Percentiles rank a stretch among this genome's conserved stretches.
These are phyloP conservation scores for Septoria linicola DNA, from an alignment of 2,329 filamentous ascomycete genomes.

Conservation along the genomic window DNA sequence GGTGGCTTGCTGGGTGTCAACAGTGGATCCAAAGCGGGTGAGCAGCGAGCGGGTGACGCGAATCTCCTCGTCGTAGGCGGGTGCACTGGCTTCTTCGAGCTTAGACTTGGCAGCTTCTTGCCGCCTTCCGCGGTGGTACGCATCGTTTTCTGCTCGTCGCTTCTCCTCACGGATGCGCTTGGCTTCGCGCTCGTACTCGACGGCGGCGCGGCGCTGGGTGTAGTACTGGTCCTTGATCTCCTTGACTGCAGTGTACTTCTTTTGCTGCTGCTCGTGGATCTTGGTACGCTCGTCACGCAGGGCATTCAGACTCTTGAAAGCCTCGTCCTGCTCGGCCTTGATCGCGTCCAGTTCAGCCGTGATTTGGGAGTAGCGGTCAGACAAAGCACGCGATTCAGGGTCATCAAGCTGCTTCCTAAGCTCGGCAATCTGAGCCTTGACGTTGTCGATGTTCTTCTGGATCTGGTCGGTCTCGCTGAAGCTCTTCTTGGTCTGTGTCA, in stretches of 20 bases:
- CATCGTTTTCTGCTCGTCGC: constrained; percentile 76
- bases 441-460: constrained; percentile 84
- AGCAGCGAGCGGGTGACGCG: constrained; percentile 83
- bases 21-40: constrained; percentile 76
- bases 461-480: constrained; percentile 77
- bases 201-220: constrained; percentile 74
- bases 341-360: constrained; percentile 85
- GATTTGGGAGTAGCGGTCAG: constrained; percentile 79
- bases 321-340: constrained; percentile 88
- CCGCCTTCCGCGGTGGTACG: constrained; percentile 68
- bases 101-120: constrained; percentile 73
- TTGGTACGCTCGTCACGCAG: constrained; percentile 83
- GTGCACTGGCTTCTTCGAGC: constrained; percentile 77
- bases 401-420: constrained; percentile 88
- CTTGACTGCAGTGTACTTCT: constrained; percentile 77
- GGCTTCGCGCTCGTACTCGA: constrained; percentile 79
- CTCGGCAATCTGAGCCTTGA: constrained; percentile 83
- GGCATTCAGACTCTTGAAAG: constrained; percentile 80
- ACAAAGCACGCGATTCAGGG: constrained; percentile 83
- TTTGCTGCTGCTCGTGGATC: constrained; percentile 80
- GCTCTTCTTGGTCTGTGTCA: constrained; percentile 88
- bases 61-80: constrained; percentile 91
- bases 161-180: constrained; percentile 74
- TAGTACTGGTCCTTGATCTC: constrained; percentile 90
- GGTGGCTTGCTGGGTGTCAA: constrained; percentile 61